phyloP scores from a whole-genome alignment of 2,329 filamentous ascomycete species.

The Hymenoscyphus occultus region DNA sequence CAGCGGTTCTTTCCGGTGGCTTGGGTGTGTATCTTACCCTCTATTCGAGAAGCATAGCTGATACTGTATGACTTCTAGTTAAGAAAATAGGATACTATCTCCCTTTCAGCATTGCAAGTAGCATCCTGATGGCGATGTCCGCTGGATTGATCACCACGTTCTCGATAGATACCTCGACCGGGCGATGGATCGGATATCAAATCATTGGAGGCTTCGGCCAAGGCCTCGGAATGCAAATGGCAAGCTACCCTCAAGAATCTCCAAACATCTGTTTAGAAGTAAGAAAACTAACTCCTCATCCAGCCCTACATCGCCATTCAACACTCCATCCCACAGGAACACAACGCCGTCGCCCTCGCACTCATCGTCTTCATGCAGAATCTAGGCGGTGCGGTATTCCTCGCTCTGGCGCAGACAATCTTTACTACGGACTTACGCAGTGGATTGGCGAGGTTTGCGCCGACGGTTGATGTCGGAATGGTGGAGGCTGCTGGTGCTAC shows the following conservation, averaged over 20 bases:
- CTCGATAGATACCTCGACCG: constrained; percentile 15
- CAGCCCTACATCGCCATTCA: constrained; percentile 18
- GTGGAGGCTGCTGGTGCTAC: constrained; percentile 43
- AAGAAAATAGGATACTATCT: constrained; percentile 35
- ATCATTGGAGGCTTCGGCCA: constrained; percentile 20
- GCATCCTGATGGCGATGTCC: constrained; percentile 30
- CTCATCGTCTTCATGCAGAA: constrained; percentile 36
- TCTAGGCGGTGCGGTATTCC: constrained; percentile 33
- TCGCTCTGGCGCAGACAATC: constrained; percentile 25
- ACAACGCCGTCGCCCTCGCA: constrained; percentile 35
- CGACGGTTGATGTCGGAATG: constrained; percentile 32
- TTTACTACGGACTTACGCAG: constrained; percentile 31
- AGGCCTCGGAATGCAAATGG: constrained; percentile 20
- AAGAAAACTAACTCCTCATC: background rate
- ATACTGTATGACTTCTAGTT: constrained; percentile 36
- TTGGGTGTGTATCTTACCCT: constrained; percentile 6
- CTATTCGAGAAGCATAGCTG: constrained; percentile 23
- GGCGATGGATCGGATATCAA: constrained; percentile 24
- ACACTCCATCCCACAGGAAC: background rate
- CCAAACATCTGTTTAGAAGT: background rate
- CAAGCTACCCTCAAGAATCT: constrained; percentile 22
- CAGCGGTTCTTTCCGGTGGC: constrained; percentile 19
- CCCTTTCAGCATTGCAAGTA: constrained; percentile 32
- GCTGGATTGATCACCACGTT: constrained; percentile 36
- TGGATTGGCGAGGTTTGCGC: constrained; percentile 36